Evolutionary conservation across 1,139 yeast species (phyloP).

Genomic region (Geotrichum citri-aurantii): DNA sequence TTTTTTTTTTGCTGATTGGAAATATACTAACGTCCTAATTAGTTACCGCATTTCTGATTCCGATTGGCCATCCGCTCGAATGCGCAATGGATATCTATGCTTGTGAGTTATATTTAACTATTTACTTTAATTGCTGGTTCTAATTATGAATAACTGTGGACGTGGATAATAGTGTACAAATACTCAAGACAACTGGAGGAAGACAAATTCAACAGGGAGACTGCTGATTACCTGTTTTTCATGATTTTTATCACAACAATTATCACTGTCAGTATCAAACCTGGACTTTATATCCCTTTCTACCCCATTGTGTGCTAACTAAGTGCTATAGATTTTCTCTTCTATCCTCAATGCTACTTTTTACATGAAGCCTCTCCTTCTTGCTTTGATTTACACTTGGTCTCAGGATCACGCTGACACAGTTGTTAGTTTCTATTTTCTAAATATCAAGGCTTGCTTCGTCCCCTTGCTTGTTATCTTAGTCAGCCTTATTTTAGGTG

Average conservation of each 20-base stretch:
- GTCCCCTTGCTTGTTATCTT: slow-evolving; percentile 34
- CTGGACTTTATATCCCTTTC: slow-evolving; percentile 7
- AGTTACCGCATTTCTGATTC: slow-evolving; percentile 34
- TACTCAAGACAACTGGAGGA: slow-evolving; percentile 33
- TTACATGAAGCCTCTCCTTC: slow-evolving; percentile 26
- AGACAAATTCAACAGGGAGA: slow-evolving; percentile 28
- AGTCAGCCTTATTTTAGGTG: slow-evolving; percentile 30
- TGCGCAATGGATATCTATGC: slow-evolving; percentile 30
- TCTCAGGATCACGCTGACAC: slow-evolving; percentile 35
- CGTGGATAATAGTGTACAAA: slow-evolving; percentile 28
- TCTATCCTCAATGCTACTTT: slow-evolving; percentile 24
- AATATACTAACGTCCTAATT: neutral
- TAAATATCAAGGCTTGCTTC: slow-evolving; percentile 33
- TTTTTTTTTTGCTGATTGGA: neutral
- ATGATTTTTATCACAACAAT: slow-evolving; percentile 29
- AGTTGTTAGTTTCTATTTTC: slow-evolving; percentile 30
- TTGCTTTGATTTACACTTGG: slow-evolving; percentile 37
- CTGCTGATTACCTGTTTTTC: slow-evolving; percentile 34
- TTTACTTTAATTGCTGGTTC: neutral
- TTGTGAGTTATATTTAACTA: slow-evolving; percentile 24
- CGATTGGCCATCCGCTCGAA: slow-evolving; percentile 29
- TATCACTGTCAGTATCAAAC: slow-evolving; percentile 31
- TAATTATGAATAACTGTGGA: neutral
- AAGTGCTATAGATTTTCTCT: slow-evolving; percentile 19
- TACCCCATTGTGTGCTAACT: neutral